A percentile compares a stretch with the other conserved stretches of the same genome.
phyloP scores from a whole-genome alignment of 2,329 filamentous ascomycete genomes.

The Talaromyces sp. region DNA sequence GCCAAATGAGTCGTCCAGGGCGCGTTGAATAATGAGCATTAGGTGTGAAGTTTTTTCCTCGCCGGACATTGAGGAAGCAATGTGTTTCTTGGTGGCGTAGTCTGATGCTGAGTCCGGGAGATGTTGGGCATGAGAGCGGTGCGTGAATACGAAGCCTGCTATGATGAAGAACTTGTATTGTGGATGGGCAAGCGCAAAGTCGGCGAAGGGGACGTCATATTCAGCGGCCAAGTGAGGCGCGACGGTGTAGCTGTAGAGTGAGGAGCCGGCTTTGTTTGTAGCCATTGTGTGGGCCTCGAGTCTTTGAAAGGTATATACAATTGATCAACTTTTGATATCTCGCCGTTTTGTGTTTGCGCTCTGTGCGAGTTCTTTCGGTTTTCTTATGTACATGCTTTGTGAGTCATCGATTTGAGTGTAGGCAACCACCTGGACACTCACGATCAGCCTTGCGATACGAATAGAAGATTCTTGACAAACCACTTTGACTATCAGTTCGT shows the following conservation, averaged over 20 bases:
- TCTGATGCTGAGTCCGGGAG: conserved; percentile 10
- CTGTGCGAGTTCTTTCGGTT: not conserved
- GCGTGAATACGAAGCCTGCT: conserved; percentile 31
- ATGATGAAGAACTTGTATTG: conserved; percentile 30
- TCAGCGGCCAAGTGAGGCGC: conserved; percentile 29
- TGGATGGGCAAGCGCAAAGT: conserved; percentile 27
- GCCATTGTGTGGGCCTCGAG: not conserved
- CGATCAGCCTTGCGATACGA: not conserved
- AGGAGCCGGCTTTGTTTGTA: conserved; percentile 13
- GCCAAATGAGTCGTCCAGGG: conserved; percentile 38
- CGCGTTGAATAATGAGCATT: conserved; percentile 46
- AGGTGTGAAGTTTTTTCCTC: conserved; percentile 24
- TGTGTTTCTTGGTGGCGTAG: not conserved
- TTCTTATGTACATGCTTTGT: not conserved
- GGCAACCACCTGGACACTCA: not conserved
- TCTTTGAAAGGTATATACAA: not conserved
- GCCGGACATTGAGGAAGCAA: not conserved
- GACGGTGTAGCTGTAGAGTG: conserved; percentile 21
- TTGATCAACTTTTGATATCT: not conserved
- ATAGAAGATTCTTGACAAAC: not conserved
- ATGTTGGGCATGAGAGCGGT: not conserved
- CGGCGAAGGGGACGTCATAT: conserved; percentile 27
- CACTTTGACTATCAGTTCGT: not conserved
- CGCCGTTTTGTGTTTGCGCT: no score
- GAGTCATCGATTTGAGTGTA: not conserved